These are phyloP conservation scores for Saccharomyces hybrid DNA, from an alignment of 1,139 yeast genomes.

Conservation along the genomic window DNA sequence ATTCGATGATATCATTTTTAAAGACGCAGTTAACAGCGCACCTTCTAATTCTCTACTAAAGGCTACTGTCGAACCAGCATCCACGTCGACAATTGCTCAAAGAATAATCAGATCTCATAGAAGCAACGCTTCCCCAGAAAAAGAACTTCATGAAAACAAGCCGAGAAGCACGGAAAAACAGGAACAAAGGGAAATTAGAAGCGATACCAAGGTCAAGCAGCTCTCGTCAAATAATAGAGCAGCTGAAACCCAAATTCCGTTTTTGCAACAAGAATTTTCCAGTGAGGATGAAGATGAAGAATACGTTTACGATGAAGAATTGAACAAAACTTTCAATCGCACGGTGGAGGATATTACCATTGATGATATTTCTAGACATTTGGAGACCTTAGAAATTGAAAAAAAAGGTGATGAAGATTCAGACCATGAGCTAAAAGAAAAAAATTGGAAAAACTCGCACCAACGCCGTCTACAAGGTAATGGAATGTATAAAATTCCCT, in stretches of 20 bases:
- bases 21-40: conserved; percentile 5
- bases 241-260: conserved; percentile 19
- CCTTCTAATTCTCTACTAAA: background rate
- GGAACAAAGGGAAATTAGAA: conserved; percentile 5
- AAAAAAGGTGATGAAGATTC: conserved; percentile 16
- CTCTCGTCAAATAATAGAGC: conserved; percentile 7
- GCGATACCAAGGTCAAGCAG: conserved; percentile 1
- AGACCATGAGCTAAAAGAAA: background rate
- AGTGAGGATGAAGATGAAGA: conserved; percentile 32
- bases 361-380: conserved; percentile 32
- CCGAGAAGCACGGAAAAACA: conserved; percentile 1
- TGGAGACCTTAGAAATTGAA: conserved; percentile 30
- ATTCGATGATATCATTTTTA: conserved; percentile 25
- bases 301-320: conserved; percentile 31
- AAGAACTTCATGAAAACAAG: conserved; percentile 2
- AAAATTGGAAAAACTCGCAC: conserved; percentile 3
- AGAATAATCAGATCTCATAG: conserved; percentile 22
- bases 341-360: conserved; percentile 34
- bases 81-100: conserved; percentile 14
- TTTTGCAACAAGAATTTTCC: conserved; percentile 24
- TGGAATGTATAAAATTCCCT: conserved; percentile 25
- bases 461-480: conserved; percentile 11
- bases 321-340: conserved; percentile 32
- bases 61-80: background rate
- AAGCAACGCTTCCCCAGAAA: conserved; percentile 2